Conservation (phyloP, 73 alveolate genomes). For the Breviolum minutum region DNA sequence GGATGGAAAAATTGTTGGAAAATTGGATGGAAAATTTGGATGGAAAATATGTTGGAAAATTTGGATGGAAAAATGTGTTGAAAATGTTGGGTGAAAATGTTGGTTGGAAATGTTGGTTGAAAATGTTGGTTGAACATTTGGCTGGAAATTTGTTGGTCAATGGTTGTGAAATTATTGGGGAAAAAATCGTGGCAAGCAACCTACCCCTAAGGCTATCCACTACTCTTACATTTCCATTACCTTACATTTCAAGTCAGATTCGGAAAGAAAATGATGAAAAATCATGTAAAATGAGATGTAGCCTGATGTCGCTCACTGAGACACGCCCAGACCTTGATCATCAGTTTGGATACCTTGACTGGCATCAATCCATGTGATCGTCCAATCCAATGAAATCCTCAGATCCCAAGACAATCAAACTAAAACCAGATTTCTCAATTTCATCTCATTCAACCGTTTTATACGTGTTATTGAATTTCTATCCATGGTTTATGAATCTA, state of each 20-base stretch:
- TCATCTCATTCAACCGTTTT: not conserved
- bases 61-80: no score
- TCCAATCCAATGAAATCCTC: conserved; percentile 29
- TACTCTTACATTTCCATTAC: not conserved
- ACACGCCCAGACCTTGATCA: not conserved
- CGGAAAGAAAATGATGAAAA: not conserved
- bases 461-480: no score
- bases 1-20: no score
- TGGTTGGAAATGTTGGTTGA: no score
- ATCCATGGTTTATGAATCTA: no score
- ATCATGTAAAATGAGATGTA: not conserved
- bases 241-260: not conserved
- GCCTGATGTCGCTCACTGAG: not conserved
- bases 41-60: no score
- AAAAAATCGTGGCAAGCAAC: no score
- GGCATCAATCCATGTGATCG: not conserved
- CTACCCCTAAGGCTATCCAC: no score
- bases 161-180: not conserved
- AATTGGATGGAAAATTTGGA: no score
- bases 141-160: not conserved
- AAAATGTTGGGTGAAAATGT: no score
- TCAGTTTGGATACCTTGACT: not conserved
- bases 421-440: not conserved
- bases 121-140: not conserved
- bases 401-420: not conserved